phyloP scores from a whole-genome alignment of 371 early-diverging fungal species.

The Zychaea mexicana region DNA sequence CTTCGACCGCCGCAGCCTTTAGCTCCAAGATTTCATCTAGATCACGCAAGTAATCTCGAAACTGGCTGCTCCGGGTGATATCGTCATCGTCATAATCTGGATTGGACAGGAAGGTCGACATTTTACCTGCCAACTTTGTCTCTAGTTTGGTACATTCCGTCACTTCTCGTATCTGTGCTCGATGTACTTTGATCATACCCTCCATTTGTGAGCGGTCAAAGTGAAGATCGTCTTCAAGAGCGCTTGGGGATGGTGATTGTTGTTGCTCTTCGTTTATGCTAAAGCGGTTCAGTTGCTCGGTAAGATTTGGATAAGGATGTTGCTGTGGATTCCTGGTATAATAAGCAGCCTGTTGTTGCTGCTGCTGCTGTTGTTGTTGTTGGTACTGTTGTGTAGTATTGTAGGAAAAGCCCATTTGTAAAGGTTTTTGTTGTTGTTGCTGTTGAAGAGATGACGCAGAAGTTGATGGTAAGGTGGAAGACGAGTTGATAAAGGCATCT shows the following conservation, averaged over 20 bases:
- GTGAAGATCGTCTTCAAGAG: background rate
- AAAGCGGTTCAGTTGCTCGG: background rate
- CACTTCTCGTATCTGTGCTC: constrained; percentile 78
- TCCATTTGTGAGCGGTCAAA: constrained; percentile 54
- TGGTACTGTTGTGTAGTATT: background rate
- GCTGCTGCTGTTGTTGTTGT: constrained; percentile 6
- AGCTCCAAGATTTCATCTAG: constrained; percentile 61
- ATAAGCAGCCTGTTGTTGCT: background rate
- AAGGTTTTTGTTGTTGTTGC: too few relatives aligned
- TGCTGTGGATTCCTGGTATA: background rate
- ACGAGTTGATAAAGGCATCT: constrained; percentile 28
- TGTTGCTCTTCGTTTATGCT: background rate
- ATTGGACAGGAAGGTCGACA: constrained; percentile 53
- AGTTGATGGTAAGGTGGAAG: constrained; percentile 8
- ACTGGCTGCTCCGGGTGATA: constrained; percentile 12
- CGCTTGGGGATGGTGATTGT: background rate
- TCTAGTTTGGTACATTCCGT: constrained; percentile 82
- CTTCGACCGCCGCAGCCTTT: constrained; percentile 54
- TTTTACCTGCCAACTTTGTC: constrained; percentile 77
- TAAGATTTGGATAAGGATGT: background rate
- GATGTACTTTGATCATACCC: constrained; percentile 76
- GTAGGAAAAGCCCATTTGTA: constrained; percentile 8
- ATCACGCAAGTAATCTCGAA: constrained; percentile 52
- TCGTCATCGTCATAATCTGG: constrained; percentile 30
- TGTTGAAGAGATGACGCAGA: constrained; percentile 8